phyloP scores from a whole-genome alignment of 371 early-diverging fungal species.

The Mucor circinelloides region DNA sequence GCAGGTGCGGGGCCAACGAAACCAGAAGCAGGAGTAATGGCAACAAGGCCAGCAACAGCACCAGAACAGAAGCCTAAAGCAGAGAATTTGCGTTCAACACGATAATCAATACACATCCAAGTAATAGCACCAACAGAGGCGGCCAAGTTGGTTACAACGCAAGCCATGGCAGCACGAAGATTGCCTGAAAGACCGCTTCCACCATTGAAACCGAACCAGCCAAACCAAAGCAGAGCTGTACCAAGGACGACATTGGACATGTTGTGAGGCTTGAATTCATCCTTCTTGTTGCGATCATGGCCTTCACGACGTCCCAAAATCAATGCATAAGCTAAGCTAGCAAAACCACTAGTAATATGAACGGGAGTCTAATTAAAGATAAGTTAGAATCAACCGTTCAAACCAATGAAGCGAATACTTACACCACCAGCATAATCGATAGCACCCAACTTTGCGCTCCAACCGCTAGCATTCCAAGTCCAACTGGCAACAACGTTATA shows the following conservation, averaged over 20 bases:
- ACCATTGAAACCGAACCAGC: constrained; percentile 91
- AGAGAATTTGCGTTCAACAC: constrained; percentile 76
- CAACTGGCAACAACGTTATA: constrained; percentile 90
- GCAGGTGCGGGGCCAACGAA: constrained; percentile 83
- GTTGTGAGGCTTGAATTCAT: constrained; percentile 84
- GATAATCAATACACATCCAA: constrained; percentile 84
- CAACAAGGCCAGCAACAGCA: constrained; percentile 92
- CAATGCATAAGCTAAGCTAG: constrained; percentile 85
- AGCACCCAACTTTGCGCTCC: constrained; percentile 75
- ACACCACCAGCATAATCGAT: constrained; percentile 82
- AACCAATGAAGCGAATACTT: neutral
- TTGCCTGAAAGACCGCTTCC: constrained; percentile 85
- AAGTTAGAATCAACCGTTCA: neutral
- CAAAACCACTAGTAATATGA: constrained; percentile 88
- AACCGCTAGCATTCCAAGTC: constrained; percentile 90
- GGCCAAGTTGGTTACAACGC: constrained; percentile 82
- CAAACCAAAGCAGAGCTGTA: constrained; percentile 89
- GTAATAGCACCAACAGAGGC: constrained; percentile 83
- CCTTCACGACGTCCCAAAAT: constrained; percentile 82
- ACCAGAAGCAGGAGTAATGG: constrained; percentile 92
- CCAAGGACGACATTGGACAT: constrained; percentile 89
- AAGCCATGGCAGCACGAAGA: constrained; percentile 85
- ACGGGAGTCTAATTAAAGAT: constrained; percentile 81
- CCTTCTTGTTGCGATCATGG: constrained; percentile 22
- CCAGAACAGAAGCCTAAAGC: constrained; percentile 92